Base-by-base conservation (phyloP, 805 yeast genomes). In the Blastobotrys muscicola region DNA sequence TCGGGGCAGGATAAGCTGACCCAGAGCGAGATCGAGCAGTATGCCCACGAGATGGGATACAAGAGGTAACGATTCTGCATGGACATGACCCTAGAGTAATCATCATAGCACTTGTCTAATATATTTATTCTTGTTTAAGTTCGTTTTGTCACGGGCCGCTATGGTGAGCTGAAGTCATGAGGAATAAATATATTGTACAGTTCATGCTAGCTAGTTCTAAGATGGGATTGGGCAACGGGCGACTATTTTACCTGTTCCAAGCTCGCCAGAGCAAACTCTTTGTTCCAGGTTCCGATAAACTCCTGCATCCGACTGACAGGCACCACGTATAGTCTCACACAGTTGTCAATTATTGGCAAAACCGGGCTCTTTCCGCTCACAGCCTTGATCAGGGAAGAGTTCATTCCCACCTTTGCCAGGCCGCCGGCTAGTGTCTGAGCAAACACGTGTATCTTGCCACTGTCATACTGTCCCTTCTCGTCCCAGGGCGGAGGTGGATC, bases 391-490 rank as follows among this genome's bases (percentile, higher is more conserved):
- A 90, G 59, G 1, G 83, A 67, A 15, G 78, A 73, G 50, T 83
- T 85, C 59, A 81, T 84, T 23, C 95, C 95, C 3, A 82, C 76
- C 61, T 85, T 86, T 37, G 86, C 80, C 47, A 90, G 69, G 0
- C 97, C 97, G 41, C 96, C 96, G 2, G 77, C 56, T 29, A 65
- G 70, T 0, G 96, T 85, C 60, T 85, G 97, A 78, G 85, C 78
- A 61, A 71, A 90, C 4, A 82, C 81, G 41, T 83, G 80, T 20
- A 87, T 63, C 43, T 73, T 74, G 50, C 73, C 76, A 3, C 73
- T 61, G 0, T 69, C 65, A 58, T 86, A 85, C 47, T 78, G 74
- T 34, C 57, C 51, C 51, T 60, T 57, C 36, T 70, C 72, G 55
- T 80, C 81, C 80, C 84, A 85, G 35, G 74, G 74, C 6, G 72